Conservation (phyloP, 1,139 yeast species). For the Pichia sp. region DNA sequence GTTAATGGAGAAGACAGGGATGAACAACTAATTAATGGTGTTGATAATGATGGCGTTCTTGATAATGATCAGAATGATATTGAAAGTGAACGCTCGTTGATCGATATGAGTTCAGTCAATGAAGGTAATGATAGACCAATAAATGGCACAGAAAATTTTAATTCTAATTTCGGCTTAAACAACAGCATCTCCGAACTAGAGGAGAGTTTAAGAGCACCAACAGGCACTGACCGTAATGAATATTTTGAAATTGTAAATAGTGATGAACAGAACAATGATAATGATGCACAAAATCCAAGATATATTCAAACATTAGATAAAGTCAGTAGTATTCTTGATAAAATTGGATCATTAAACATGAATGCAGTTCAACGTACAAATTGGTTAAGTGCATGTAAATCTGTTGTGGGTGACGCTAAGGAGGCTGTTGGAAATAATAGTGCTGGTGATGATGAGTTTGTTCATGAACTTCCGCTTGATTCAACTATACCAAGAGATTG, state of each 20-base stretch:
- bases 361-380: background rate
- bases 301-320: background rate
- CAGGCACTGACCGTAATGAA: background rate
- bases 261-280: background rate
- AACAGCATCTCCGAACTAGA: background rate
- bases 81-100: background rate
- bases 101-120: background rate
- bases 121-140: background rate
- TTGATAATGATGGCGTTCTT: background rate
- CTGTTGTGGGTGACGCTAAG: background rate
- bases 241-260: background rate
- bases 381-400: background rate
- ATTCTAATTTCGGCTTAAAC: background rate
- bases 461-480: constrained; percentile 1
- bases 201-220: background rate
- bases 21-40: background rate
- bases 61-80: background rate
- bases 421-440: too few relatives aligned
- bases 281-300: background rate
- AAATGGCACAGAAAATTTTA: background rate
- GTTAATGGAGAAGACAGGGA: background rate
- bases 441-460: background rate
- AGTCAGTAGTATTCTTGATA: background rate
- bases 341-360: constrained; percentile 5
- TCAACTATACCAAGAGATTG: constrained; percentile 7